Evolutionary conservation across 2,329 filamentous ascomycete species (phyloP).

Genomic region (Fusarium graminum): DNA sequence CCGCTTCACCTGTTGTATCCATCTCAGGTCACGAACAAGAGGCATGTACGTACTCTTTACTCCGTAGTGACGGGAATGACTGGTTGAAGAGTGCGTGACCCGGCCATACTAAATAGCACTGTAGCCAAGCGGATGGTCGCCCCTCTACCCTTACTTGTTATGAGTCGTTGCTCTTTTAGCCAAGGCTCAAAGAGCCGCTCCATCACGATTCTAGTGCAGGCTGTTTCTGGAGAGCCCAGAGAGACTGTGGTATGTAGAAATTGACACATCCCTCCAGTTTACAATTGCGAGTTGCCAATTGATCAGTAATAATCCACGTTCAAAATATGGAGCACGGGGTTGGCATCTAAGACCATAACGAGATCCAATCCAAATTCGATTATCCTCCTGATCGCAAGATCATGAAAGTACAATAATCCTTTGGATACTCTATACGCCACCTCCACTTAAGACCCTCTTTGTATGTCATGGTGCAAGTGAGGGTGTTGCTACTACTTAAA

Average conservation of each 20-base stretch:
- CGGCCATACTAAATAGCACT: conserved; percentile 30
- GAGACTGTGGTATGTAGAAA: conserved; percentile 19
- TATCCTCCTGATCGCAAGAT: conserved; percentile 15
- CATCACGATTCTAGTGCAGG: conserved; percentile 48
- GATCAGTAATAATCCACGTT: conserved; percentile 28
- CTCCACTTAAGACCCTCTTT: background rate
- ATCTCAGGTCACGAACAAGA: conserved; percentile 33
- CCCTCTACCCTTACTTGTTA: conserved; percentile 38
- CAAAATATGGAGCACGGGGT: conserved; percentile 18
- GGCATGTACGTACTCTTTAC: conserved; percentile 14
- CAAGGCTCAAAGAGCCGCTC: conserved; percentile 49
- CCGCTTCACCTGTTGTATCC: conserved; percentile 42
- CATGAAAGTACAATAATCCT: conserved; percentile 12
- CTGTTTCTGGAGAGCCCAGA: conserved; percentile 28
- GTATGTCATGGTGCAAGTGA: conserved; percentile 13
- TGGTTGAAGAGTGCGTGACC: conserved; percentile 44
- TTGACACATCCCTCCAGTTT: conserved; percentile 38
- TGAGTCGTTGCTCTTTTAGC: conserved; percentile 33
- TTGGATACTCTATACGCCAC: conserved; percentile 7
- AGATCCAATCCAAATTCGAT: conserved; percentile 4
- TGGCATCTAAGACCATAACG: conserved; percentile 6
- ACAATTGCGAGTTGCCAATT: conserved; percentile 6
- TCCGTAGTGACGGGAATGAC: conserved; percentile 43
- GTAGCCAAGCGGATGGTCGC: conserved; percentile 37
- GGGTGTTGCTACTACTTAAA: conserved; percentile 4